Evolutionary conservation across 2,329 filamentous ascomycete species (phyloP).

Genomic region (Arthrobotrys pseudoclavata): DNA sequence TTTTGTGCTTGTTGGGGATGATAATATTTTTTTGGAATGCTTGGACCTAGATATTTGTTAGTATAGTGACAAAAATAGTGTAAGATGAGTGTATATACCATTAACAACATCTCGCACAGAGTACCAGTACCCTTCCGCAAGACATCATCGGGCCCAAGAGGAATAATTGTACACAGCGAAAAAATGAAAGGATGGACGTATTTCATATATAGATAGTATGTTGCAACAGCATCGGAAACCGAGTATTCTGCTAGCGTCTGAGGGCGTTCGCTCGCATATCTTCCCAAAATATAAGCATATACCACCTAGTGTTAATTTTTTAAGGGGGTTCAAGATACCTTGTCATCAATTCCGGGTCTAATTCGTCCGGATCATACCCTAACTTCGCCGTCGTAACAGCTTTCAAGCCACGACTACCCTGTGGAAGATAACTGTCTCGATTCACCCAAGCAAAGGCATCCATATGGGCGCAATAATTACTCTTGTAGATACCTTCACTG

Average conservation of each 20-base stretch:
- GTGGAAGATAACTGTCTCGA: constrained; percentile 95
- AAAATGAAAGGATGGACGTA: constrained; percentile 99
- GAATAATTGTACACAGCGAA: constrained; percentile 96
- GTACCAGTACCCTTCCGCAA: constrained; percentile 96
- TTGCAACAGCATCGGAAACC: constrained; percentile 97
- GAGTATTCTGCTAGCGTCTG: constrained; percentile 98
- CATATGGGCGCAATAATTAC: constrained; percentile 96
- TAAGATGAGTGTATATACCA: constrained; percentile 70
- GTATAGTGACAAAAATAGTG: constrained; percentile 31
- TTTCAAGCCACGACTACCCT: constrained; percentile 96
- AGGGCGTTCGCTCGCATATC: constrained; percentile 85
- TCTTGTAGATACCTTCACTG: constrained; percentile 95
- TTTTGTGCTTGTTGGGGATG: constrained; percentile 93
- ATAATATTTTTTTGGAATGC: constrained; percentile 93
- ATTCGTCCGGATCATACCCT: constrained; percentile 96
- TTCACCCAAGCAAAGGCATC: constrained; percentile 99
- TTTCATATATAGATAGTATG: constrained; percentile 99
- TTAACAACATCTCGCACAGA: constrained; percentile 98
- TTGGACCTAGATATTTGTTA: constrained; percentile 71
- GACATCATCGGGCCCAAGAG: constrained; percentile 90
- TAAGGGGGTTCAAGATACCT: constrained; percentile 67
- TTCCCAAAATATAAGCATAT: constrained; percentile 36
- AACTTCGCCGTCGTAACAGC: constrained; percentile 98
- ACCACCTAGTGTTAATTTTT: not conserved
- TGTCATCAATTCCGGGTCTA: constrained; percentile 98